Conservation (phyloP, 2,329 filamentous ascomycete species). For the Claviceps capensis region DNA sequence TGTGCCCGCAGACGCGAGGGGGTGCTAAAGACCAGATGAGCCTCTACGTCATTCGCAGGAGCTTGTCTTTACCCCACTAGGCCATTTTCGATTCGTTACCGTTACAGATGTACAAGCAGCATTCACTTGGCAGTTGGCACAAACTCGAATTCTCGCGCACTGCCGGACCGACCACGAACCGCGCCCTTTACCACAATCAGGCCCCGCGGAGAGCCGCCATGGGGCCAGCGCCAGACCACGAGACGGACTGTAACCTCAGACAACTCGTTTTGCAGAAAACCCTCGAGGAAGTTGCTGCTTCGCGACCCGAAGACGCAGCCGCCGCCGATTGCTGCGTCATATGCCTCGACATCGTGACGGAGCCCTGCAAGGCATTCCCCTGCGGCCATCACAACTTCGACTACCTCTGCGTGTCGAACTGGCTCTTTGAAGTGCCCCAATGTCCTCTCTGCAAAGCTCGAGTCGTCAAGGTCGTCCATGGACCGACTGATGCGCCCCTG, state of each 20-base stretch:
- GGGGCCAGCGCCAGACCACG: background rate
- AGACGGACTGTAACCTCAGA: constrained; percentile 22
- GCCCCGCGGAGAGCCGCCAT: background rate
- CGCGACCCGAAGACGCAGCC: constrained; percentile 10
- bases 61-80: too few species aligned
- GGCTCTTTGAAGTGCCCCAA: constrained; percentile 57
- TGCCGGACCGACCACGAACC: background rate
- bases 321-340: constrained; percentile 56
- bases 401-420: constrained; percentile 70
- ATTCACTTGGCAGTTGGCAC: background rate
- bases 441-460: constrained; percentile 66
- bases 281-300: constrained; percentile 26
- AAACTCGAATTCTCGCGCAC: background rate
- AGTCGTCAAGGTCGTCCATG: constrained; percentile 49
- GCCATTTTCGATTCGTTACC: too few species aligned
- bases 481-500: constrained; percentile 34
- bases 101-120: background rate
- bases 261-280: constrained; percentile 30
- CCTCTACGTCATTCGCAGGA: too few species aligned
- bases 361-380: constrained; percentile 57
- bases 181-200: background rate
- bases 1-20: too few species aligned
- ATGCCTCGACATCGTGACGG: constrained; percentile 64
- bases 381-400: constrained; percentile 76
- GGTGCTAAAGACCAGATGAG: too few species aligned